Evolutionary conservation across 1,139 yeast species (phyloP), one percentile per base, ranked within the genome.

Genomic region (Yarrowia galli): DNA sequence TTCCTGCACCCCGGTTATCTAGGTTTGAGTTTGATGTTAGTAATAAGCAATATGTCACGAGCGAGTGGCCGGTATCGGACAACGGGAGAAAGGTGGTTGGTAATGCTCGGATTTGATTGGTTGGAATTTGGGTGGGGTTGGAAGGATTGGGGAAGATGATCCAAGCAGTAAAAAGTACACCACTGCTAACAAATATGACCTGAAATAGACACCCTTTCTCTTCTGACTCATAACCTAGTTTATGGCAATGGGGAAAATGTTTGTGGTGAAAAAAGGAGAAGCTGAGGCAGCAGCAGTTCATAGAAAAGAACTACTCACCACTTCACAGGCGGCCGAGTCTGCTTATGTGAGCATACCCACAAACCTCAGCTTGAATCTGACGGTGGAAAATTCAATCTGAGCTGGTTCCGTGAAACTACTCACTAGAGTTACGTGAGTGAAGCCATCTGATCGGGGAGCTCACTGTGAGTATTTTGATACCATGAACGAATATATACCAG

Each of bases 21-120:
- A 51, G 20, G 58, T 51, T 51, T 49, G 25, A 49, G 20, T n/a
- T 35, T 51, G n/a, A 49, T 48, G 23, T 51, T 51, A 20, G 58
- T 51, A 51, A 51, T 51, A 36, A n/a, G 38, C 20, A 28, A n/a
- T 28, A n/a, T 7, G 22, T 28, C 38, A 28, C 23, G 22, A 4
- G 23, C 7, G 38, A 28, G 23, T n/a, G 53, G 53, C 53, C 53
- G 53, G 18, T 48, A 28, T 48, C 53, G 53, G 49, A 10, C 8
- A 28, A 4, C 0, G 35, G n/a, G 6, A 20, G 1, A 9, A n/a
- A 8, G 6, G 16, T 3, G 22, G 38, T 16, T 2, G 10, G 18
- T 3, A 46, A n/a, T 46, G 35, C 15, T 32, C 12, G 2, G 35
- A 23, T 25, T 46, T 46, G 35, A 16, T 25, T 25, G 49, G 49